A percentile compares a stretch with the other conserved stretches of the same genome.
Evolutionary conservation across 73 alveolate species (phyloP).

Genomic region (Paramecium sexaurelia): DNA sequence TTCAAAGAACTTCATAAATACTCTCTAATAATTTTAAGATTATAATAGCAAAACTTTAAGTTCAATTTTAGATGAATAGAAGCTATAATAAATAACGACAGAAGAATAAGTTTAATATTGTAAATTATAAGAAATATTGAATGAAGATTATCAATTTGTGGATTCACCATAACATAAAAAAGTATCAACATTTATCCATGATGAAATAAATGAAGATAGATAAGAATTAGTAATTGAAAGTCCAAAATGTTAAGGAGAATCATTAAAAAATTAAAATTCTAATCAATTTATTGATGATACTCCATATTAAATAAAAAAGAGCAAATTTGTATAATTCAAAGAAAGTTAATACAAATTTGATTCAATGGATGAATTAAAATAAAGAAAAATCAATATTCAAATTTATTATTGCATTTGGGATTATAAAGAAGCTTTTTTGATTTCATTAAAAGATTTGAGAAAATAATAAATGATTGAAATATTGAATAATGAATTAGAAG

Average conservation of each 20-base stretch:
- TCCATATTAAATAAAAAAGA: not conserved
- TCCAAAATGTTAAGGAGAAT: not conserved
- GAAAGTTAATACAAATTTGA: not conserved
- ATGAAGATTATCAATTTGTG: not conserved
- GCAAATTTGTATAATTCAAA: not conserved
- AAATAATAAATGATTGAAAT: not conserved
- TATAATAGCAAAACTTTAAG: not conserved
- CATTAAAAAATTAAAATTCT: not conserved
- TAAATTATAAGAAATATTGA: not conserved
- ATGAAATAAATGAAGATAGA: conserved; percentile 2
- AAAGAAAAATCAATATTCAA: not conserved
- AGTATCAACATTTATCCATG: not conserved
- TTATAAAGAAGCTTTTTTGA: not conserved
- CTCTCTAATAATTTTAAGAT: not conserved
- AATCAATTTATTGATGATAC: not conserved
- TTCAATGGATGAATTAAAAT: not conserved
- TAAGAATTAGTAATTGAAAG: not conserved
- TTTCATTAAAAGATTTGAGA: not conserved
- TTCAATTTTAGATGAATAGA: not conserved
- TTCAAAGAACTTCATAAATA: not conserved
- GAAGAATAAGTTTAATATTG: not conserved
- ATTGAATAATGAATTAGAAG: conserved; percentile 2
- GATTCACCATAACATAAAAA: not conserved
- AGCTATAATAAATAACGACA: not conserved
- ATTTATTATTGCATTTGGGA: not conserved